Evolutionary conservation across 257 asterid species (phyloP), one percentile per base, ranked within the genome.

Genomic region (Parsonsia alboflavescens): DNA sequence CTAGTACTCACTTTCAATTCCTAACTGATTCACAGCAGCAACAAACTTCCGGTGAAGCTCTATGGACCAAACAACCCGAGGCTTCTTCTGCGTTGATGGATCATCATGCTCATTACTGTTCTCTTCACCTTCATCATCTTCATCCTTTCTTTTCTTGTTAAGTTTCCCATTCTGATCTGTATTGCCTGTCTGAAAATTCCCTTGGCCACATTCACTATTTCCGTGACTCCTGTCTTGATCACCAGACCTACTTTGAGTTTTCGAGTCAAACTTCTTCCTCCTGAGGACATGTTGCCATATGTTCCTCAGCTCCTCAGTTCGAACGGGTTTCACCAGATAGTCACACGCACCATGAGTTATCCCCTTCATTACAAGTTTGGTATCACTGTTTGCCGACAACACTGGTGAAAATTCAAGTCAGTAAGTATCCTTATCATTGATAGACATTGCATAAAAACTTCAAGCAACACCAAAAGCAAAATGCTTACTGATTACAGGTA

Each of bases 21-120:
- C 98, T 83, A 93, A 82, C 79, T 89, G 97, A 84, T 88, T 85
- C 36, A 93, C 96, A 4, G 96, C 93, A 5, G 83, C 84, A 65
- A 93, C 97, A 72, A 93, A 93, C 80, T 93, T 93, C 85, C 95
- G 83, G 73, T 93, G 98, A 72, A 93, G 98, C 66, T 93, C 98
- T 46, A 87, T 84, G n/a, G 97, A 88, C 98, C 98, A 93, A 67
- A 91, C 96, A 3, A 93, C 96, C 19, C 98, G 84, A 66, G 96
- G 90, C 85, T 82, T 89, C 85, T 93, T 93, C 84, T 87, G 98
- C 12, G 95, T 30, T 59, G 83, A 67, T 5, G 89, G 82, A 71
- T 90, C 98, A 61, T 89, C 96, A 68, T 81, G 64, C 26, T 90
- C 96, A 45, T 83, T 68, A 56, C 72, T 91, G 10, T 78, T 82